Evolutionary conservation across 1,284 basidiomycete species (phyloP), one percentile per base, ranked within the genome.

Genomic region (Mycosarcoma maydis): DNA sequence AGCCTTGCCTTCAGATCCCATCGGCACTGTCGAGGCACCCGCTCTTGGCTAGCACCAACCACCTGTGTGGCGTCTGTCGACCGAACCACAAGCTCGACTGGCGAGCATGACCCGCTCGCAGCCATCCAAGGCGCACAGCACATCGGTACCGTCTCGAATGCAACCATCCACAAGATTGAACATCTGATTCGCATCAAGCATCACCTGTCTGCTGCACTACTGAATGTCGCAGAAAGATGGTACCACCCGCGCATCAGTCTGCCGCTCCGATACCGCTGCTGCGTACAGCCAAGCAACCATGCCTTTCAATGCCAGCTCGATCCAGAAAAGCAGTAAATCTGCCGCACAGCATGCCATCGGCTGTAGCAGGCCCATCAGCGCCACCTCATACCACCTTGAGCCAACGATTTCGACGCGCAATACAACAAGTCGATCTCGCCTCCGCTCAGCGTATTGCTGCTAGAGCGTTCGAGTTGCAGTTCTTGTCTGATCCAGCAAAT

Each of bases 321-420:
- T 10, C 27, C 23, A 37, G 39, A 6, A 36, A 43, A 13, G 17
- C 52, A 23, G 19, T 27, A 10, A 13, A 9, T 14, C 2, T 10
- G n/a, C 2, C 46, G 8, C 14, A 13, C 7, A 20, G 23, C 19
- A 22, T 17, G 4, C 20, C 54, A 41, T 46, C 45, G 7, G 27
- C 50, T 19, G 29, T 19, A 24, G 17, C 51, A 17, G 50, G 53
- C 1, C 55, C 53, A 26, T 56, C 64, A 6, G 2, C 26, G 0
- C 20, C 38, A 7, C 40, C 55, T 14, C 42, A 49, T 4, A 73
- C 65, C n/a, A 56, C 65, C 3, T 48, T 76, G 19, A 60, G 69
- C 19, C 72, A 75, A 44, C 68, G 74, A 3, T 76, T 76, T 34
- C 44, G 73, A 17, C 48, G 70, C 3, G 73, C 74, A 4, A 55